Evolutionary conservation across 2,329 filamentous ascomycete species (phyloP), one percentile per base, ranked within the genome.

Genomic region (Pyrenophora tritici-repentis): DNA sequence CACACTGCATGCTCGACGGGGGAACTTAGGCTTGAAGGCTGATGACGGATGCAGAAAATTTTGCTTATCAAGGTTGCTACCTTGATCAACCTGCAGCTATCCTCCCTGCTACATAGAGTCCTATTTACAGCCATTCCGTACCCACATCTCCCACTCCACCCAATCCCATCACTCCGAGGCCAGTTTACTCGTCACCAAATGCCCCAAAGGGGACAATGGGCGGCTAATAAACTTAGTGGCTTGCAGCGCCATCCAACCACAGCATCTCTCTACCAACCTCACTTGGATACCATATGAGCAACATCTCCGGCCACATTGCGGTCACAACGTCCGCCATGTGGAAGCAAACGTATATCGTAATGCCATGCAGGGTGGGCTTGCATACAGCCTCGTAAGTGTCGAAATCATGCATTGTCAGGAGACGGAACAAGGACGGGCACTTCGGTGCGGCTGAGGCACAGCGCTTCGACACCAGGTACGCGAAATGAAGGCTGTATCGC

Each of bases 101-200:
- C 40, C 49, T 58, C 60, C 62, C 56, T 59, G 64, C 66, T 61
- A 55, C 52, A 64, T 68, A 24, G 34, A 62, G 58, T 29, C 51
- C 61, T 62, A 66, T 73, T 73, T 70, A 65, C 68, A 69, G 62
- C 55, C 55, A 55, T 70, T 70, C 42, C 38, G 37, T 56, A 38
- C 48, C 34, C 46, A 32, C 48, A 37, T 47, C 43, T 56, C 42
- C n/a, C 4, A 12, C 13, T 24, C 13, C 20, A 13, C 20, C 64
- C 66, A 70, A 68, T 70, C 47, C 53, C 36, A 41, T 29, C 16
- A 10, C 10, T 10, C 36, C 7, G 7, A n/a, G 22, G 24, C 44
- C 29, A 49, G 61, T 55, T 56, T 53, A 50, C 62, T 54, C 44
- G 47, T 51, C 67, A 67, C 62, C 66, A 67, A 67, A 63, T 65